A percentile compares a stretch with the other conserved stretches of the same genome.
These are phyloP conservation scores for Solanum pennellii DNA, from an alignment of 257 asterid genomes.

Conservation along the genomic window DNA sequence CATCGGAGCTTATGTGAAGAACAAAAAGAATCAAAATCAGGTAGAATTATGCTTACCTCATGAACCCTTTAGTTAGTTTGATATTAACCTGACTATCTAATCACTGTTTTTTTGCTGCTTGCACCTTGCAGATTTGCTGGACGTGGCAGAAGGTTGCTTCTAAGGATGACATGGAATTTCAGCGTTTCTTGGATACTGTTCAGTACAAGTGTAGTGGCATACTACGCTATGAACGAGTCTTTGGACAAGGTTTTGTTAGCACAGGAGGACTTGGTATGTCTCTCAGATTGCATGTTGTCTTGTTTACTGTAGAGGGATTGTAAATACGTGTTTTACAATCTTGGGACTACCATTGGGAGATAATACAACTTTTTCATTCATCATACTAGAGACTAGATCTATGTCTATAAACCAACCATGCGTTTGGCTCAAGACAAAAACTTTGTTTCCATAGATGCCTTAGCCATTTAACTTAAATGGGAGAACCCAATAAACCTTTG, in stretches of 20 bases:
- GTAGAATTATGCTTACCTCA: conserved; percentile 13
- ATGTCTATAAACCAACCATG: not conserved
- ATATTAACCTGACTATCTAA: not conserved
- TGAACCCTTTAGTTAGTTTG: not conserved
- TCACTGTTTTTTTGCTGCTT: not conserved
- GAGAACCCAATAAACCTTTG: not conserved
- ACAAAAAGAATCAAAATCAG: conserved; percentile 93
- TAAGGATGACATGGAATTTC: conserved; percentile 69
- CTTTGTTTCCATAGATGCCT: not conserved
- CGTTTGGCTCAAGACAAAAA: not conserved
- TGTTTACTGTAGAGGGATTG: not conserved
- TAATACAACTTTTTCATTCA: not conserved
- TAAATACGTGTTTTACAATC: not conserved
- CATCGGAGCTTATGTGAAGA: conserved; percentile 84
- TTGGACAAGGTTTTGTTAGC: conserved; percentile 93
- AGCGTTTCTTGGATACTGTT: conserved; percentile 84
- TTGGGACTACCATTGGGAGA: not conserved
- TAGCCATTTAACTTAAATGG: not conserved
- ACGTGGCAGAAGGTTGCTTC: conserved; percentile 76
- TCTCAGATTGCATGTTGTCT: not conserved
- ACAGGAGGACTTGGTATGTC: conserved; percentile 89
- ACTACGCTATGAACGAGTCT: conserved; percentile 85
- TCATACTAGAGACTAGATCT: not conserved
- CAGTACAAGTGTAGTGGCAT: conserved; percentile 86
- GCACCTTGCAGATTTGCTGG: conserved; percentile 77